A percentile compares a stretch with the other conserved stretches of the same genome.
phyloP scores from a whole-genome alignment of 2,329 filamentous ascomycete species.

The Colletotrichum spinosum region DNA sequence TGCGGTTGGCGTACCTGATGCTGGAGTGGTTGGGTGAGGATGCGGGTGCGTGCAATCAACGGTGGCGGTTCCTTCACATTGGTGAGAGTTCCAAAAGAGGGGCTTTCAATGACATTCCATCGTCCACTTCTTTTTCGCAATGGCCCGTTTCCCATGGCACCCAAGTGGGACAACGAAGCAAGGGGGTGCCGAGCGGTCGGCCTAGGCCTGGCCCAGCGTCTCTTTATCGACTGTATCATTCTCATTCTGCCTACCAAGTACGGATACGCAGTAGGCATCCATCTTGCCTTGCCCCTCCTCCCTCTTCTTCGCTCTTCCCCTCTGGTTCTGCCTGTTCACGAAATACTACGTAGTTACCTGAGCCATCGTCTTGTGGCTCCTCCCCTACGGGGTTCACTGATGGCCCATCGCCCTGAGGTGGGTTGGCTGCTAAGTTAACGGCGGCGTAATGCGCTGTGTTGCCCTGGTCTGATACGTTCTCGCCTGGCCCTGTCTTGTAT shows the following conservation, averaged over 20 bases:
- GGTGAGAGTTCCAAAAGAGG: no score
- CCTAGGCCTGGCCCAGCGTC: conserved; percentile 4
- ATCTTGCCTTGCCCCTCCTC: background rate
- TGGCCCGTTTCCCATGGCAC: conserved; percentile 17
- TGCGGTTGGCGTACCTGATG: background rate
- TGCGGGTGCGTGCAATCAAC: no score
- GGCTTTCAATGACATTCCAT: conserved; percentile 29
- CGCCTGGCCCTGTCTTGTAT: no score
- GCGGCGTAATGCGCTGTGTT: no score
- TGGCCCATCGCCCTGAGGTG: no score
- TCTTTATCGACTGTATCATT: background rate
- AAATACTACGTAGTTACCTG: no score
- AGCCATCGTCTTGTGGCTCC: no score
- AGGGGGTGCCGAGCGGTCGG: conserved; percentile 26
- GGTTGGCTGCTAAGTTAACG: no score
- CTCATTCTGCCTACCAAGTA: no score
- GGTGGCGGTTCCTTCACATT: background rate
- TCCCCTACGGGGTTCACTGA: no score
- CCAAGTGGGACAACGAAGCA: conserved; percentile 33
- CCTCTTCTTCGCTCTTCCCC: background rate
- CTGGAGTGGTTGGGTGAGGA: background rate
- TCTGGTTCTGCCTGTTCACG: background rate
- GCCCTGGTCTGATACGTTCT: no score
- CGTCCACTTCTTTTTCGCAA: conserved; percentile 13
- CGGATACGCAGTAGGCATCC: no score